Percentiles rank a stretch among this genome's conserved stretches.
Evolutionary conservation across 169 alveolate species (phyloP).

Genomic region (Theileria equi): DNA sequence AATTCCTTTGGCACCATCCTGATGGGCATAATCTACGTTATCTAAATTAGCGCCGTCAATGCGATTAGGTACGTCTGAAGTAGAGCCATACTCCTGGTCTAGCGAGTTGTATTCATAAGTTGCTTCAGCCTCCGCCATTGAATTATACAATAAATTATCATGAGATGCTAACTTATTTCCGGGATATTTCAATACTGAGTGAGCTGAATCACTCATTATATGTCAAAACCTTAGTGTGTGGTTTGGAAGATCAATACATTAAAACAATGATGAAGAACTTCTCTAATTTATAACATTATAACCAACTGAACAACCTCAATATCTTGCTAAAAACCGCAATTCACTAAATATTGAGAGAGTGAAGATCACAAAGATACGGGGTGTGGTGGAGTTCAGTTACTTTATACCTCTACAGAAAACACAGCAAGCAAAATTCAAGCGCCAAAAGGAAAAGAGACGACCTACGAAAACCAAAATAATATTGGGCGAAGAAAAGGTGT

Average conservation of each 20-base stretch:
- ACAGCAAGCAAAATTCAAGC: no score
- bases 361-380: no score
- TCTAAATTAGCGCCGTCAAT: conserved; percentile 42
- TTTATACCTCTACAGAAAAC: no score
- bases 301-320: no score
- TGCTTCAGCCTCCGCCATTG: conserved; percentile 30
- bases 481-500: no score
- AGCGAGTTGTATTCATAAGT: conserved; percentile 31
- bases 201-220: conserved; percentile 13
- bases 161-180: not conserved
- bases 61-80: conserved; percentile 29
- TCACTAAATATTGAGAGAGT: no score
- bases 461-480: no score
- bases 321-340: no score
- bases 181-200: conserved; percentile 1
- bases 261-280: not conserved
- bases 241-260: not conserved
- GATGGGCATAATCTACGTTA: conserved; percentile 25
- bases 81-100: conserved; percentile 22
- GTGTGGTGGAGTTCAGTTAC: no score
- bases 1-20: conserved; percentile 17
- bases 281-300: not conserved
- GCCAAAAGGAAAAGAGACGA: no score
- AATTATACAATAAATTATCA: not conserved
- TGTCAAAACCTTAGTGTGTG: no score